A percentile compares a stretch with the other conserved stretches of the same genome.
phyloP scores from a whole-genome alignment of 306 rosid species.

The Quercus parvula region DNA sequence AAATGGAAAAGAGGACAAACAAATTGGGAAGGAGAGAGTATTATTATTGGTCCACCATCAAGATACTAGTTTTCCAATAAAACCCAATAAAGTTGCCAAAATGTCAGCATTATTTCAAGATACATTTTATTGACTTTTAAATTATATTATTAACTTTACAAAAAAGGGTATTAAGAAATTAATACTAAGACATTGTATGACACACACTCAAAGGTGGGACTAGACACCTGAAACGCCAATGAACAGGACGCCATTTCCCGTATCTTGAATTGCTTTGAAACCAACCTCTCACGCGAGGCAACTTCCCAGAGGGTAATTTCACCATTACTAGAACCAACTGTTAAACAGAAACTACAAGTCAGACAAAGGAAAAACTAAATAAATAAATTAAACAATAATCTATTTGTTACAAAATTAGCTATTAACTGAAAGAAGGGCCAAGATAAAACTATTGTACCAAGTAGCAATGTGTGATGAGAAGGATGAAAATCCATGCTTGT shows the following conservation, averaged over 20 bases:
- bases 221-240: conserved; percentile 66
- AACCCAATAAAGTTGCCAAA: background rate
- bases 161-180: conserved; percentile 11
- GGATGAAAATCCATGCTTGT: conserved; percentile 99
- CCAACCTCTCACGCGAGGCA: conserved; percentile 57
- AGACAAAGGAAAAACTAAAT: background rate
- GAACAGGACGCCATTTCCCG: conserved; percentile 56
- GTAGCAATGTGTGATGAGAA: conserved; percentile 63
- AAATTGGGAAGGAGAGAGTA: too few relatives aligned
- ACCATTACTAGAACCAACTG: conserved; percentile 81
- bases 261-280: conserved; percentile 74
- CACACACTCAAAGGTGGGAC: conserved; percentile 8
- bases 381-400: conserved; percentile 2
- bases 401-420: conserved; percentile 5
- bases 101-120: conserved; percentile 6
- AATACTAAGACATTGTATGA: conserved; percentile 1
- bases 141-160: background rate
- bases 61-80: too few relatives aligned
- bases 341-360: conserved; percentile 17
- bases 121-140: conserved; percentile 1
- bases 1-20: too few relatives aligned
- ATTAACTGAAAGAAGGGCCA: conserved; percentile 3
- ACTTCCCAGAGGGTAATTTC: conserved; percentile 87
- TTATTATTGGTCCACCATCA: conserved; percentile 6
- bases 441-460: conserved; percentile 45